phyloP scores from a whole-genome alignment of 352 stramenopile species.

The Phytophthora hybrid region DNA sequence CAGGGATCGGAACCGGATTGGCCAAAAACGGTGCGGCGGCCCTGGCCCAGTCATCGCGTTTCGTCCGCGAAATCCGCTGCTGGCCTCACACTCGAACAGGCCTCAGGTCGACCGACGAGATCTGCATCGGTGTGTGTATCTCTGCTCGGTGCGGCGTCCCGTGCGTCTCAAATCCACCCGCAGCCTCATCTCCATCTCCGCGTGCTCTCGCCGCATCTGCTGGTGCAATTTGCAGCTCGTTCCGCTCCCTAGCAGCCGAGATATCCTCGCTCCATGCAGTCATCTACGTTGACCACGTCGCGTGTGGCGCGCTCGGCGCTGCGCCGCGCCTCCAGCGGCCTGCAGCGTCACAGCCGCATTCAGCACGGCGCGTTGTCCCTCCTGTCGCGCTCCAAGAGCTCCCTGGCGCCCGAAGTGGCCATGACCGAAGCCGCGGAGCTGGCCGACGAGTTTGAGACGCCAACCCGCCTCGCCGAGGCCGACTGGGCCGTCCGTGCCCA shows the following conservation, averaged over 20 bases:
- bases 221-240: constrained; percentile 1
- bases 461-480: constrained; percentile 44
- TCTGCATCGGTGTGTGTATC: not conserved
- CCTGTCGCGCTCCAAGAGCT: constrained; percentile 39
- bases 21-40: constrained; percentile 20
- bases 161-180: not conserved
- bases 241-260: constrained; percentile 4
- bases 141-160: constrained; percentile 9
- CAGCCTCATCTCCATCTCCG: not conserved
- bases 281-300: constrained; percentile 33
- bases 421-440: constrained; percentile 23
- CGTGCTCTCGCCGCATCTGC: constrained; percentile 2
- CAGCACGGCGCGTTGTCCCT: constrained; percentile 21
- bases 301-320: constrained; percentile 30
- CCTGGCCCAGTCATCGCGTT: constrained; percentile 42
- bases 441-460: constrained; percentile 26
- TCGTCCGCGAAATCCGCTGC: constrained; percentile 15
- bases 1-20: constrained; percentile 18
- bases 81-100: constrained; percentile 30
- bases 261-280: constrained; percentile 28
- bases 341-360: constrained; percentile 7
- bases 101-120: constrained; percentile 12
- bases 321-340: constrained; percentile 18
- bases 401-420: constrained; percentile 31
- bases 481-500: constrained; percentile 73